These are phyloP conservation scores for Hippophae gyantsensis DNA, from an alignment of 306 rosid species.

Conservation along the genomic window DNA sequence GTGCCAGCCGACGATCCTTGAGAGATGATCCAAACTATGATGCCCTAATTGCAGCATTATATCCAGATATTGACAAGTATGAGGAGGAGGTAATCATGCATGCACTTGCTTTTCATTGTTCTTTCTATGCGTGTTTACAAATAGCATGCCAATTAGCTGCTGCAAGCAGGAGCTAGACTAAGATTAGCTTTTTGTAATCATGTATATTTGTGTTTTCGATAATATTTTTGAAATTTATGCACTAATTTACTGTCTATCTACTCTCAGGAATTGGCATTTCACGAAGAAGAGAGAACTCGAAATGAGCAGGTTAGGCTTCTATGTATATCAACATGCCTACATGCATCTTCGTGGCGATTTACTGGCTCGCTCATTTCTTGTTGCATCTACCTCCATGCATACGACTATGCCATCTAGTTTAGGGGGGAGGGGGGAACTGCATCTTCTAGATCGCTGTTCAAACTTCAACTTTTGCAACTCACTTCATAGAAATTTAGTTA, in stretches of 20 bases:
- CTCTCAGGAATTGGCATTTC: constrained; percentile 79
- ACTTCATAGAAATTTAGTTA: neutral
- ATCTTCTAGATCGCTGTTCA: neutral
- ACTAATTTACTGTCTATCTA: constrained; percentile 18
- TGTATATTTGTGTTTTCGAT: neutral
- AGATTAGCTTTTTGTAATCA: too few species aligned
- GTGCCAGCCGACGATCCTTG: constrained; percentile 96
- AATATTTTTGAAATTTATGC: constrained; percentile 12
- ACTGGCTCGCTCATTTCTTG: neutral
- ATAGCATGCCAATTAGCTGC: too few species aligned
- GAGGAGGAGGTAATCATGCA: constrained; percentile 72
- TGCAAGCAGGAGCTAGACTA: too few species aligned
- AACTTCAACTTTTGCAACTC: neutral
- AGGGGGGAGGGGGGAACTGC: neutral
- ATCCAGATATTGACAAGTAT: constrained; percentile 89
- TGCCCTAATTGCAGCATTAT: constrained; percentile 64
- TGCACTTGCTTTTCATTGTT: constrained; percentile 12
- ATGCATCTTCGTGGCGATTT: neutral
- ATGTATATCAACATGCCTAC: neutral
- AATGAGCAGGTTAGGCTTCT: constrained; percentile 71
- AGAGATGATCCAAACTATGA: constrained; percentile 99
- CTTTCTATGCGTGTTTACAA: neutral
- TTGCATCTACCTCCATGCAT: neutral
- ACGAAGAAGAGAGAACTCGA: constrained; percentile 85
- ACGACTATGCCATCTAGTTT: neutral